Conservation (phyloP, 768 basidiomycete genomes). For the Hygrocybe punicea region DNA sequence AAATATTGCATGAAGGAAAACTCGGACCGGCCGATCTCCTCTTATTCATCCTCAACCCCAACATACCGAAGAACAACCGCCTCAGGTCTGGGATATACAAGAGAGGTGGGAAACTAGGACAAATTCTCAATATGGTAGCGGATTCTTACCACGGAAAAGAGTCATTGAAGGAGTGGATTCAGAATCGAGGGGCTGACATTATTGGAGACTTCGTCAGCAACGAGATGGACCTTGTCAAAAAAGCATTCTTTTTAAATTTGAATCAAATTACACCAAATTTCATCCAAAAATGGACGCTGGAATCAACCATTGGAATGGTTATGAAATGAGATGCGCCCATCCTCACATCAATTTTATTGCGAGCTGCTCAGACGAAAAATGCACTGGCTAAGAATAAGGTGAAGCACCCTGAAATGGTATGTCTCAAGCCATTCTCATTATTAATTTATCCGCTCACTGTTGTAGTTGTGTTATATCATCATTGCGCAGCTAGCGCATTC, state of each 20-base stretch:
- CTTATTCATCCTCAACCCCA: not conserved
- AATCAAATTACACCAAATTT: not conserved
- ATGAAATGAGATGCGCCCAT: not conserved
- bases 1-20: conserved; percentile 3
- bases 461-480: conserved; percentile 13
- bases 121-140: not conserved
- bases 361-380: not conserved
- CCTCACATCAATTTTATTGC: not conserved
- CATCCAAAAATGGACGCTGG: not conserved
- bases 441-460: not conserved
- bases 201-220: not conserved
- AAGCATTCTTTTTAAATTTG: not conserved
- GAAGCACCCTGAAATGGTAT: not conserved
- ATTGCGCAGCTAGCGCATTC: conserved; percentile 9
- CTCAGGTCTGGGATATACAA: not conserved
- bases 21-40: not conserved
- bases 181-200: not conserved
- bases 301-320: not conserved
- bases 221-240: conserved; percentile 1
- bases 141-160: not conserved
- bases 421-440: not conserved
- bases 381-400: not conserved
- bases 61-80: not conserved
- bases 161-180: not conserved
- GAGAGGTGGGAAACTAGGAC: not conserved